A percentile compares a stretch with the other conserved stretches of the same genome.
phyloP scores from a whole-genome alignment of 2,329 filamentous ascomycete species.

The Phialemoniopsis sp. region DNA sequence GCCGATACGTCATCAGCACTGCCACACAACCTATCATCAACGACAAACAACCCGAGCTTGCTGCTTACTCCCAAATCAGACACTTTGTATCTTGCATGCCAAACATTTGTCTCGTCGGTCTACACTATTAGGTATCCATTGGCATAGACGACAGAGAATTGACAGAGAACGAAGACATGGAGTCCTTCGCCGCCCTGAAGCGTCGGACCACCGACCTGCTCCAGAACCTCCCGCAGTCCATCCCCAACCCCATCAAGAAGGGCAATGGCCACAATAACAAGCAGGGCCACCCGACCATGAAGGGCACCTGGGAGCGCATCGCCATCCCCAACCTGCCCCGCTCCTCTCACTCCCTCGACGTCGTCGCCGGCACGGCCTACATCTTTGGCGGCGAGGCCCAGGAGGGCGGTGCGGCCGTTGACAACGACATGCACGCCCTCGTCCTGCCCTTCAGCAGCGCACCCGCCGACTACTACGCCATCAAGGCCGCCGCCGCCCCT shows the following conservation, averaged over 20 bases:
- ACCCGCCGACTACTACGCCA: conserved; percentile 54
- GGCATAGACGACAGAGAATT: too few relatives aligned
- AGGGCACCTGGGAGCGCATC: conserved; percentile 59
- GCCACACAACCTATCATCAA: too few relatives aligned
- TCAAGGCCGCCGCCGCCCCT: conserved; percentile 42
- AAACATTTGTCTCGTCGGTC: too few relatives aligned
- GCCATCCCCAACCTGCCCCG: conserved; percentile 54
- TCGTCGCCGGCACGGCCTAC: conserved; percentile 50
- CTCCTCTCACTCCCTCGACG: conserved; percentile 69
- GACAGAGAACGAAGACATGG: too few relatives aligned
- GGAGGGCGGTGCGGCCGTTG: conserved; percentile 56
- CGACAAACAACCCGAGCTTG: too few relatives aligned
- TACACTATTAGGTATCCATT: too few relatives aligned
- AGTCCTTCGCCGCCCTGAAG: conserved; percentile 48
- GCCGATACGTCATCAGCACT: too few relatives aligned
- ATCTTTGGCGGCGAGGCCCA: conserved; percentile 73
- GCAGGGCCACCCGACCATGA: conserved; percentile 24
- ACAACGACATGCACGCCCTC: conserved; percentile 68
- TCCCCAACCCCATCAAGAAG: conserved; percentile 19
- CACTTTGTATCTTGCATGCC: too few relatives aligned
- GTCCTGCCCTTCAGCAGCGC: conserved; percentile 54
- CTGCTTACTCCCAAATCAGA: too few relatives aligned
- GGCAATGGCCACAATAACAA: conserved; percentile 4
- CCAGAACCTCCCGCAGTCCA: conserved; percentile 42
- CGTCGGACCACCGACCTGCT: conserved; percentile 52